Evolutionary conservation across 331 rosid species (phyloP).

Genomic region (Telfairia occidentalis): DNA sequence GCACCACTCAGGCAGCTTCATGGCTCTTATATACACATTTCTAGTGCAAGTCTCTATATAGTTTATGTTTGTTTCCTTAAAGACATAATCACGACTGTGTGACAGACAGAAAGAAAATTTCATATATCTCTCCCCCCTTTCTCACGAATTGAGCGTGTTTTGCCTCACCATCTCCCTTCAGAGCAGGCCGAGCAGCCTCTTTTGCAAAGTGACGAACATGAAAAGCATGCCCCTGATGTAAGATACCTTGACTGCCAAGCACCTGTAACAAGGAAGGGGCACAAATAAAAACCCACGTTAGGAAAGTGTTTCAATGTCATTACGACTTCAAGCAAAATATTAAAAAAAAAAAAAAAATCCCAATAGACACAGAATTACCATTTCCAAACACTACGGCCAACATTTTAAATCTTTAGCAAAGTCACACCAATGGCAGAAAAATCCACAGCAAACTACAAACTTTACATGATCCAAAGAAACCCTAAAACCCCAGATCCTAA

Average conservation of each 20-base stretch:
- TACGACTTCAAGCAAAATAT: not conserved
- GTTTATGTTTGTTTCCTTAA: not conserved
- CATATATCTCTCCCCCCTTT: not conserved
- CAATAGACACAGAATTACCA: not conserved
- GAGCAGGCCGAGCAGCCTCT: conserved; percentile 46
- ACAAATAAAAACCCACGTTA: not conserved
- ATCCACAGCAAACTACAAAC: not conserved
- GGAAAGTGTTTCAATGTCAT: not conserved
- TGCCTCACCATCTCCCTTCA: conserved; percentile 90
- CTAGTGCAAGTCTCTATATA: not conserved
- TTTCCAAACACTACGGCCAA: not conserved
- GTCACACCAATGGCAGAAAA: not conserved
- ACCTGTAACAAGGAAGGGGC: conserved; percentile 28
- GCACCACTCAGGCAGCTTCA: not conserved
- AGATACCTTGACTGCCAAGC: conserved; percentile 42
- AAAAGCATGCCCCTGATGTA: conserved; percentile 54
- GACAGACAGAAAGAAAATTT: not conserved
- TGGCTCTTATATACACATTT: not conserved
- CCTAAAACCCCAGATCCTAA: conserved; percentile 3
- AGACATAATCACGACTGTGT: not conserved
- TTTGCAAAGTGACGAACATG: conserved; percentile 72
- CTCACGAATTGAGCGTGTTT: not conserved
- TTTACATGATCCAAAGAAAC: not conserved
- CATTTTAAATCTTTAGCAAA: not conserved
- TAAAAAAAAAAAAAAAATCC: not conserved